Percentiles rank a stretch among this genome's conserved stretches.
Conservation (phyloP, 371 early-diverging fungal genomes). For the Mucor lusitanicus region DNA sequence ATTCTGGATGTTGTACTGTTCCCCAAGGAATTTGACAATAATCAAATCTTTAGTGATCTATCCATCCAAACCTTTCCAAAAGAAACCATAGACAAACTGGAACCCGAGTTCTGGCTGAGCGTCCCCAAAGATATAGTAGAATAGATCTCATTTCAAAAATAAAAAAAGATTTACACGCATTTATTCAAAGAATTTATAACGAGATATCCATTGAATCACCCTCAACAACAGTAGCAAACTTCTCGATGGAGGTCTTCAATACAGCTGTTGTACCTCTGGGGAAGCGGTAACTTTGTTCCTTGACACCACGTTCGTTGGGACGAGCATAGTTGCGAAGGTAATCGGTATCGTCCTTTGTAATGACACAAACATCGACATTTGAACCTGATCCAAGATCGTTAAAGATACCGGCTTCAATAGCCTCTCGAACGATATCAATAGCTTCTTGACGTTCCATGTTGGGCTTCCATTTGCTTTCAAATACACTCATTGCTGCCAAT, state of each 20-base stretch:
- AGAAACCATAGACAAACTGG: constrained; percentile 7
- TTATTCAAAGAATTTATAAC: constrained; percentile 22
- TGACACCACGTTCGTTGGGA: constrained; percentile 89
- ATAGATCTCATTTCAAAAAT: not conserved
- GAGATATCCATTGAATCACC: constrained; percentile 59
- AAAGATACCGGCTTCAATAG: constrained; percentile 98
- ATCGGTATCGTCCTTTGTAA: constrained; percentile 82
- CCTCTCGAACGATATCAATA: constrained; percentile 90
- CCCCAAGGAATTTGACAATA: constrained; percentile 61
- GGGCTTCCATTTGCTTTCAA: constrained; percentile 89
- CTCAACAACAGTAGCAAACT: constrained; percentile 40
- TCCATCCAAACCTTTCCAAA: constrained; percentile 41
- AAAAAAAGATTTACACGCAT: not conserved
- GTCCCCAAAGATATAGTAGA: not conserved
- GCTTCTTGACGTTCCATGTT: constrained; percentile 94
- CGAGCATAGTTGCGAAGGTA: constrained; percentile 82
- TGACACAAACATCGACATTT: constrained; percentile 96
- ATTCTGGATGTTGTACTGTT: constrained; percentile 37
- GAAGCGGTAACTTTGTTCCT: constrained; percentile 80
- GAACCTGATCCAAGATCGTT: constrained; percentile 99
- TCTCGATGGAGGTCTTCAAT: constrained; percentile 46
- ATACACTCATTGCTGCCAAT: constrained; percentile 96
- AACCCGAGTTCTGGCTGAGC: constrained; percentile 10
- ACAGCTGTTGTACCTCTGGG: constrained; percentile 52
- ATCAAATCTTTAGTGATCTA: constrained; percentile 59